These are phyloP conservation scores for Myxozyma kluyveri DNA, from an alignment of 805 yeast species.

Conservation along the genomic window DNA sequence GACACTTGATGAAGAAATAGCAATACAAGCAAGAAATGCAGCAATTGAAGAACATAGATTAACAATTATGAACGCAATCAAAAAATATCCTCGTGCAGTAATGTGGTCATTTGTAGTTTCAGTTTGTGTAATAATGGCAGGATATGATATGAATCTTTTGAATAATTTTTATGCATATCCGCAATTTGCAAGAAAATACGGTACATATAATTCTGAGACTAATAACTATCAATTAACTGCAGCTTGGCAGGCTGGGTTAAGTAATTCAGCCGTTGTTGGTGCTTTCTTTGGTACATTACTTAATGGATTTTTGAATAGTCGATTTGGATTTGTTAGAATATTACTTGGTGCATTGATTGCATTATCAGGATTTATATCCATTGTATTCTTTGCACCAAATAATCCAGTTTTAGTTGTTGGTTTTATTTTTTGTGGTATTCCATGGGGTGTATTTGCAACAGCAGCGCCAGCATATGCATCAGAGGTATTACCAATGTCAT, in stretches of 20 bases:
- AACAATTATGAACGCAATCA: no score
- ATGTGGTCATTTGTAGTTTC: slow-evolving; percentile 49
- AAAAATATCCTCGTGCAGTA: slow-evolving; percentile 44
- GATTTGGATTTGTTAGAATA: slow-evolving; percentile 48
- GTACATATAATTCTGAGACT: slow-evolving; percentile 15
- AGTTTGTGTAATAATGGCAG: slow-evolving; percentile 49
- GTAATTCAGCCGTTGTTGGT: slow-evolving; percentile 41
- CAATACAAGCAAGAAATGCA: no score
- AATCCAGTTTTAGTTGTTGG: slow-evolving; percentile 43
- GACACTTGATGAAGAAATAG: no score
- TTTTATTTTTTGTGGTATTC: slow-evolving; percentile 42
- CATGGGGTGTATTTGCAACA: slow-evolving; percentile 58
- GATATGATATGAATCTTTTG: slow-evolving; percentile 46
- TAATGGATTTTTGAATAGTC: slow-evolving; percentile 47
- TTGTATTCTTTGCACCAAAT: slow-evolving; percentile 48
- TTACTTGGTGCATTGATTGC: slow-evolving; percentile 40
- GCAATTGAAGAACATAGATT: no score
- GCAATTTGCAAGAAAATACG: slow-evolving; percentile 21
- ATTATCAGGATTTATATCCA: slow-evolving; percentile 46
- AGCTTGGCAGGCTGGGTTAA: slow-evolving; percentile 36
- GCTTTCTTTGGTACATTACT: slow-evolving; percentile 49
- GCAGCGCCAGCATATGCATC: slow-evolving; percentile 56
- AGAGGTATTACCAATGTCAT: slow-evolving; percentile 53
- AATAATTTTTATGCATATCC: slow-evolving; percentile 42
- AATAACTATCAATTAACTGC: slow-evolving; percentile 30